Evolutionary conservation across 2,329 filamentous ascomycete species (phyloP), one percentile per base, ranked within the genome.

Genomic region (Diaporthe nobilis): DNA sequence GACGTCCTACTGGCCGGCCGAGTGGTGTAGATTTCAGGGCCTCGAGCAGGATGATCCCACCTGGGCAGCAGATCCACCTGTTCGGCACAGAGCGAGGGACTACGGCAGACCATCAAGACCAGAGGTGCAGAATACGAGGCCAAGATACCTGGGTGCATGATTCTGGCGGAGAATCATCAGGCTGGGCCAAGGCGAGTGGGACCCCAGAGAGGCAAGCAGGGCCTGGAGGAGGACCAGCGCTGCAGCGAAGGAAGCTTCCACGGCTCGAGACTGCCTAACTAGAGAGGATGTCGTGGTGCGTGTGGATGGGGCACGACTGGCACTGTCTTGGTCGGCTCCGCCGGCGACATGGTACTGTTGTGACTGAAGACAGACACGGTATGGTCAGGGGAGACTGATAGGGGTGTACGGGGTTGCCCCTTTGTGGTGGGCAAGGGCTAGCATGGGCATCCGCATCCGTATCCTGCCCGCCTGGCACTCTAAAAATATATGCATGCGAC

Each of bases 401-500:
- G 63, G 44, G 72, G 31, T 22, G 31, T 68, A 74, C 53, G 22
- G 42, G 53, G 31, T 17, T 39, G 68, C 61, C 44, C 39, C 53
- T 53, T 51, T 67, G 61, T 44, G 49, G 67, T 72, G 58, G 51
- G n/a, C 25, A 20, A 7, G 20, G 8, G 22, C 9, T 65, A 53
- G 31, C 37, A 57, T 72, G 47, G 58, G 57, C 60, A 51, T 22
- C 47, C 58, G 37, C 55, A 37, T 55, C 71, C 71, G 71, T 65
- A 65, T 73, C 60, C 47, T 60, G 42, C 51, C 68, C 25, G 60
- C 31, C 63, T 67, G 72, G 37, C 39, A 49, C 72, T 76, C 75
- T 76, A 76, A 74, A 76, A 76, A 76, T 76, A 76, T 68, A 44
- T 68, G 55, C 70, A 53, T 53, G 72, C 67, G 51, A 44, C 20